Base-by-base conservation (phyloP, 495 filamentous ascomycete genomes). In the Chaetomium cochliodes region DNA sequence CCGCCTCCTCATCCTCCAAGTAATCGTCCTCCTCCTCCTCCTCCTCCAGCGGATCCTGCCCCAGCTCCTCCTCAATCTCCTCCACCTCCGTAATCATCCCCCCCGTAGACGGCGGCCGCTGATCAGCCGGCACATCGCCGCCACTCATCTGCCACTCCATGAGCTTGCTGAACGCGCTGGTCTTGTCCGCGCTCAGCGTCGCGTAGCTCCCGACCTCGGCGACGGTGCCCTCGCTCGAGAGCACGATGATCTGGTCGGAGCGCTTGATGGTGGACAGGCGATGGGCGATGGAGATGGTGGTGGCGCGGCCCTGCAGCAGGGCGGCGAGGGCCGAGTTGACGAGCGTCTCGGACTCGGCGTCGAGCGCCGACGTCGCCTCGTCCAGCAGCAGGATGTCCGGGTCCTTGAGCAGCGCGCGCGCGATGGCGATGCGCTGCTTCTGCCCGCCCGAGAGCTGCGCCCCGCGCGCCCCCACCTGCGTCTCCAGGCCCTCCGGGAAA, bases 141-240 rank as follows among this genome's bases (percentile, higher is more conserved):
- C 92, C 96, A 67, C 84, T 93, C 84, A 98, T 90, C 78, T 98
- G 94, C 96, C 96, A 98, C 74, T 98, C 92, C 94, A 98, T 98
- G 55, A 98, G 80, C 77, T 90, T 91, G 33, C 86, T 92, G 73
- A 98, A 98, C 8, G 92, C 90, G 46, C 93, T 93, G 26, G 88
- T 78, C 5, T 81, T 82, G 44, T 89, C 86, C 22, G 81, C 76
- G 67, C 87, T 90, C 28, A 98, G 81, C 62, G 92, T 86, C 16
- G 84, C 78, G 72, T 94, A 98, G 42, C 86, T 87, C 53, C 94
- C 94, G 60, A 89, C 86, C 77, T 98, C 92, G 6, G 96, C 94
- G 22, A 98, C 93, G 41, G 81, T 88, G 33, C 94, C 94, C 65
- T 97, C 88, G 59, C 81, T 83, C 16, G 86, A 87, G 25, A 99